Evolutionary conservation across 202 grass and related monocot species (phyloP), one percentile per base, ranked within the genome.

Genomic region (Hordeum pubiflorum): DNA sequence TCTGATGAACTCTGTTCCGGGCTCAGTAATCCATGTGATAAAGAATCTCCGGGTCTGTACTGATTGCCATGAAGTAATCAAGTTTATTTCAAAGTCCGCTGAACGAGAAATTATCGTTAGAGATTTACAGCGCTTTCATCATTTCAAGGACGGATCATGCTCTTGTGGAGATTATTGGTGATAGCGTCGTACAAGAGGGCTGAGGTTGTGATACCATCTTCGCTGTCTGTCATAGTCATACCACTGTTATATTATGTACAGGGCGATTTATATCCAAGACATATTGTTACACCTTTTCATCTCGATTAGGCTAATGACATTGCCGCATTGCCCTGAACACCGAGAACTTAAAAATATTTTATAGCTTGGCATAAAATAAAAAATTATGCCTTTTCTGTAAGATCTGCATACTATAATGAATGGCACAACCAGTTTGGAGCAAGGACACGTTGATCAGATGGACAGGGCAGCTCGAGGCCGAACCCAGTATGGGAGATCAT

Each of bases 141-240:
- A 86, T 87, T 97, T 97, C 81, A 97, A 86, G 71, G 59, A 91
- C 74, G 94, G 94, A 39, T 84, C 78, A 50, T 97, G 94, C 86
- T 91, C 91, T 72, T 97, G 91, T 86, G 79, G 79, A 15, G 94
- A 93, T 88, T 97, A 91, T 86, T 97, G 87, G 86, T 97, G 76
- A 93, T 58, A 63, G n/a, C 6, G 12, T 21, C 22, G 10, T 50
- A 10, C 69, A 72, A 52, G 56, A 38, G 69, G 41, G 10, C 66
- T 63, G 59, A 76, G 40, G 56, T 69, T 80, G 32, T 72, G 58
- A 81, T 76, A 10, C 44, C 27, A 71, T 76, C 48, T 78, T 77
- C 23, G 18, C 10, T 63, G 24, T n/a, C 57, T 9, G 33, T 77
- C 26, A 81, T 52, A 64, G 33, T 77, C 34, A 81, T 52, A 64